Conservation (phyloP, 192 early-diverging fungal species). For the Cladochytrium replicatum region DNA sequence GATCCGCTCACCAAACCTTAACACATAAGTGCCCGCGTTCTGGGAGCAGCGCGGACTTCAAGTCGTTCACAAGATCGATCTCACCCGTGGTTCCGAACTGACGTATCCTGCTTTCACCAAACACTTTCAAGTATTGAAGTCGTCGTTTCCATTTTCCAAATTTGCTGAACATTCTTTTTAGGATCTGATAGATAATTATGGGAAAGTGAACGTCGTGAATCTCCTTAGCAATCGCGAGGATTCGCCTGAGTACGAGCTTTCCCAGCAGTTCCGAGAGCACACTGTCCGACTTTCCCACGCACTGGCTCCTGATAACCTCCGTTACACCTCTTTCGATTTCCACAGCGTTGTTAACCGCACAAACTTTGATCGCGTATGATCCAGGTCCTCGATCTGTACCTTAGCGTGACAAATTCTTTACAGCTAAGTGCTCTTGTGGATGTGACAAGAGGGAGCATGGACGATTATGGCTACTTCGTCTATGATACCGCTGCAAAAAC, state of each 20-base stretch:
- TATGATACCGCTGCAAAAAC: slow-evolving; percentile 45
- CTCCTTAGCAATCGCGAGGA: slow-evolving; percentile 61
- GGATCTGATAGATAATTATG: slow-evolving; percentile 65
- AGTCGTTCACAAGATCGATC: slow-evolving; percentile 73
- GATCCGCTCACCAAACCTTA: too few relatives aligned
- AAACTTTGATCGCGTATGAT: slow-evolving; percentile 59
- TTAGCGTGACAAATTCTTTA: not conserved
- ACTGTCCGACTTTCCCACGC: too few relatives aligned
- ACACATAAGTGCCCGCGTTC: slow-evolving; percentile 47
- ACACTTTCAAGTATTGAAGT: slow-evolving; percentile 35
- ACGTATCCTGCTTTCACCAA: slow-evolving; percentile 67
- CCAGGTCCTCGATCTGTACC: not conserved
- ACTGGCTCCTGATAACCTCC: slow-evolving; percentile 30
- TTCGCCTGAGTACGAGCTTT: slow-evolving; percentile 58
- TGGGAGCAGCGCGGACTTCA: slow-evolving; percentile 94
- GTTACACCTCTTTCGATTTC: slow-evolving; percentile 74
- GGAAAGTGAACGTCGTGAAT: slow-evolving; percentile 65
- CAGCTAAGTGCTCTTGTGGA: slow-evolving; percentile 39
- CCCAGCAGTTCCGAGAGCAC: slow-evolving; percentile 51
- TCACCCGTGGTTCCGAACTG: slow-evolving; percentile 70
- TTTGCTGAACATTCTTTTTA: slow-evolving; percentile 52
- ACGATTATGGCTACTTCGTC: slow-evolving; percentile 61
- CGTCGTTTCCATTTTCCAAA: not conserved
- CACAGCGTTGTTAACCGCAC: slow-evolving; percentile 68
- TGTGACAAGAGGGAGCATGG: slow-evolving; percentile 37